A percentile compares a stretch with the other conserved stretches of the same genome.
These are phyloP conservation scores for Nemania diffusa DNA, from an alignment of 2,329 filamentous ascomycete species.

Conservation along the genomic window DNA sequence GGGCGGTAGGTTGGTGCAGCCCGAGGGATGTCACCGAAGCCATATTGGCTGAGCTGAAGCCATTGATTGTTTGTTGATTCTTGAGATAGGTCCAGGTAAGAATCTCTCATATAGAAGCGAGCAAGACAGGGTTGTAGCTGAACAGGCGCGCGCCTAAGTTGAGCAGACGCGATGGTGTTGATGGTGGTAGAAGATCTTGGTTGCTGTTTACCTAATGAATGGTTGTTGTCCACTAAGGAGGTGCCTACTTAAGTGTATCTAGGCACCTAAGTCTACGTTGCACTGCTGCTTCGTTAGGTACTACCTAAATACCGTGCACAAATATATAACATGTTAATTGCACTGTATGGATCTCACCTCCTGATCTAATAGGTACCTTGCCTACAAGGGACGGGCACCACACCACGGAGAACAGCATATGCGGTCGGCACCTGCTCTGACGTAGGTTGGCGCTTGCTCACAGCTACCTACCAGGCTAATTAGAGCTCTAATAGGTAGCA, in stretches of 20 bases:
- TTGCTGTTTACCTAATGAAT: no score
- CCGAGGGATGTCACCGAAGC: constrained; percentile 90
- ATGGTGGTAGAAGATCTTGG: no score
- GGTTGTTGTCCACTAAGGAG: no score
- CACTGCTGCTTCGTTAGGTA: no score
- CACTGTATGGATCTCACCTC: constrained; percentile 5
- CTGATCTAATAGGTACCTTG: neutral
- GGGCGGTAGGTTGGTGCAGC: constrained; percentile 85
- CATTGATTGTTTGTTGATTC: constrained; percentile 35
- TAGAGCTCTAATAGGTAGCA: neutral
- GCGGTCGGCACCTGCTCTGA: constrained; percentile 40
- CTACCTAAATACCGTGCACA: constrained; percentile 1
- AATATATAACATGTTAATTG: neutral
- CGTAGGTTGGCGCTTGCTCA: constrained; percentile 39
- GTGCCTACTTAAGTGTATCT: no score
- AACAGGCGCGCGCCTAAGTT: neutral
- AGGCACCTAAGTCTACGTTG: no score
- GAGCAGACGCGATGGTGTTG: neutral
- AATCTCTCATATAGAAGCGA: neutral
- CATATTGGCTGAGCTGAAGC: constrained; percentile 64
- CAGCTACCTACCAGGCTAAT: constrained; percentile 5
- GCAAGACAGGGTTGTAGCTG: constrained; percentile 5
- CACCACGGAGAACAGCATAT: neutral
- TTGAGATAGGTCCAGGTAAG: neutral
- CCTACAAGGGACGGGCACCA: neutral